Percentiles rank a stretch among this genome's conserved stretches.
phyloP scores from a whole-genome alignment of 2,329 filamentous ascomycete species.

The Verticillium nonalfalfae region DNA sequence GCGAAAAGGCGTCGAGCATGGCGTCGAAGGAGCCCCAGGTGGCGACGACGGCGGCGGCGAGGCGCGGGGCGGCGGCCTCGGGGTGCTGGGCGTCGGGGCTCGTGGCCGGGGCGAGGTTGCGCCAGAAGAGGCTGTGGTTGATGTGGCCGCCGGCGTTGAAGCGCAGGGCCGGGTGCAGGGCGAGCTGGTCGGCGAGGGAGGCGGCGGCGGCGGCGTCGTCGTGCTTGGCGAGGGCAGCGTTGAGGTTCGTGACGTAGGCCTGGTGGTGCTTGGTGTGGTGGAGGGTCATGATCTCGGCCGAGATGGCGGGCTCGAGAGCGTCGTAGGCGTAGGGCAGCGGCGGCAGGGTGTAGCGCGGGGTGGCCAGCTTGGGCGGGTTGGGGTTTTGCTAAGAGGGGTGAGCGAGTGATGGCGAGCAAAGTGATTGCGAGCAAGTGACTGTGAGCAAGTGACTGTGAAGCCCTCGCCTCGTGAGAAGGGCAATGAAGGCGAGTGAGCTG shows the following conservation, averaged over 20 bases:
- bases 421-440: no score
- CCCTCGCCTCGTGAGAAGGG: no score
- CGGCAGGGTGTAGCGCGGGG: neutral
- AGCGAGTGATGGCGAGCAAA: neutral
- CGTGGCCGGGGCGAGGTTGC: constrained; percentile 50
- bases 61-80: constrained; percentile 34
- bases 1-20: constrained; percentile 48
- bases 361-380: neutral
- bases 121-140: constrained; percentile 65
- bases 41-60: constrained; percentile 43
- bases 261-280: constrained; percentile 81
- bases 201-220: constrained; percentile 54
- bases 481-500: neutral
- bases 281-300: constrained; percentile 78
- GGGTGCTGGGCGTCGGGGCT: constrained; percentile 36
- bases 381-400: neutral
- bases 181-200: constrained; percentile 26
- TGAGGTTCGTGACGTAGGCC: constrained; percentile 74
- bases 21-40: constrained; percentile 49
- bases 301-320: constrained; percentile 61
- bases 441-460: no score
- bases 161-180: constrained; percentile 39
- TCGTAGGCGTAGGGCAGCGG: constrained; percentile 3
- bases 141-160: constrained; percentile 63
- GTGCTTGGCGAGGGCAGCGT: constrained; percentile 63